Conservation (phyloP, 2,329 filamentous ascomycete genomes). For the Phaeosphaeriaceae sp. region DNA sequence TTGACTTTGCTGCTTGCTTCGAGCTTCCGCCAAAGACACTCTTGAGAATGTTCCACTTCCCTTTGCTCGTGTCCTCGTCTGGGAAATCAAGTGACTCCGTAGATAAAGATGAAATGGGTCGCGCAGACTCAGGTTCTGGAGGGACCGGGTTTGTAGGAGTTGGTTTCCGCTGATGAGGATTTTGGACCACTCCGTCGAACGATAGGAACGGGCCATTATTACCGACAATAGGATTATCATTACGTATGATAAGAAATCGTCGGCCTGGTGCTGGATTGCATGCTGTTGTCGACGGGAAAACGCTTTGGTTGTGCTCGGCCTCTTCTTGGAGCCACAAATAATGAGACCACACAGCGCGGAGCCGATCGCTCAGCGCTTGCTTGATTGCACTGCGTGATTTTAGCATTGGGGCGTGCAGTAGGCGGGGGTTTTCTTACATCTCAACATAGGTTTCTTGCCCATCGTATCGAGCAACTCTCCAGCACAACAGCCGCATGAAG, state of each 20-base stretch:
- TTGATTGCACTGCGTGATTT: constrained; percentile 69
- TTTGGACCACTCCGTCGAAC: constrained; percentile 66
- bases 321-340: constrained; percentile 77
- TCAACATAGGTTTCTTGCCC: constrained; percentile 71
- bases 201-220: constrained; percentile 65
- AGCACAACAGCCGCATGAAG: constrained; percentile 88
- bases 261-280: constrained; percentile 85
- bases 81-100: constrained; percentile 43
- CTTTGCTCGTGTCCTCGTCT: constrained; percentile 58
- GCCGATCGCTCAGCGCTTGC: constrained; percentile 68
- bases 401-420: constrained; percentile 12
- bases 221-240: constrained; percentile 68
- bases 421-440: constrained; percentile 60
- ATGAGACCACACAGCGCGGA: constrained; percentile 78
- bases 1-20: constrained; percentile 51
- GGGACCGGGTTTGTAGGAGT: constrained; percentile 27
- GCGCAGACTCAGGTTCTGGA: constrained; percentile 31
- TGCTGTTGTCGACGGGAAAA: constrained; percentile 77
- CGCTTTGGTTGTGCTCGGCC: constrained; percentile 63
- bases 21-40: constrained; percentile 65
- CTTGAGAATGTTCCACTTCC: constrained; percentile 67
- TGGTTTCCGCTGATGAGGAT: constrained; percentile 41
- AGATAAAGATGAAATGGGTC: constrained; percentile 39
- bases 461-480: constrained; percentile 81
- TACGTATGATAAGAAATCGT: constrained; percentile 86